These are phyloP conservation scores for Gossypium davidsonii DNA, from an alignment of 441 rosid genomes.

Conservation along the genomic window DNA sequence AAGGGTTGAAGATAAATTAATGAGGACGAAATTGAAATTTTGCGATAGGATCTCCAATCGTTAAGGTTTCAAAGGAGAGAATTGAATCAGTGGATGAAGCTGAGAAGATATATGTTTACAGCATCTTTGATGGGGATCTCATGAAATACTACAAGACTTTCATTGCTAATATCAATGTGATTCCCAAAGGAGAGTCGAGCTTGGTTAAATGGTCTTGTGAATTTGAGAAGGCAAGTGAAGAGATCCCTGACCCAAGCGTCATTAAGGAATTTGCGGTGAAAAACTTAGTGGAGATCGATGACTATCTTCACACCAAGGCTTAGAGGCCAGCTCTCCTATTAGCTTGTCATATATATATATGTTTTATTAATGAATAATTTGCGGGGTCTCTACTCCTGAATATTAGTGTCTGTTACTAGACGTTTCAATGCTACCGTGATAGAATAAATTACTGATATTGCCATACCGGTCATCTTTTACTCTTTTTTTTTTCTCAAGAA, in stretches of 20 bases:
- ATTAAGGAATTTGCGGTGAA: slow-evolving; percentile 69
- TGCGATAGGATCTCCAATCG: slow-evolving; percentile 54
- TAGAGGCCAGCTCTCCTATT: slow-evolving; percentile 10
- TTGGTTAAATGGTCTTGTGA: slow-evolving; percentile 68
- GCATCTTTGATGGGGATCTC: slow-evolving; percentile 69
- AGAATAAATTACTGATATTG: background rate
- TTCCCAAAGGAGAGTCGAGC: slow-evolving; percentile 60
- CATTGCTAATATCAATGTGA: slow-evolving; percentile 43
- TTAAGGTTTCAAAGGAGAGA: slow-evolving; percentile 61
- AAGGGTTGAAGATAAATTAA: no score
- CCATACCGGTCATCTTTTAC: background rate
- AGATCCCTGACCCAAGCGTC: slow-evolving; percentile 57
- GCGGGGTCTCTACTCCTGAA: background rate
- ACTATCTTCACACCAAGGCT: slow-evolving; percentile 31
- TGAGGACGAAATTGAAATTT: no score
- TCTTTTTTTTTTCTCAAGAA: background rate
- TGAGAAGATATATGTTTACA: slow-evolving; percentile 43
- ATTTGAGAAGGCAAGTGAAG: slow-evolving; percentile 64
- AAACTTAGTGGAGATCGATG: slow-evolving; percentile 79
- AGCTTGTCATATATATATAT: background rate
- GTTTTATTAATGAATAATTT: background rate
- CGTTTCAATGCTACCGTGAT: background rate
- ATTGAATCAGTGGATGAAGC: slow-evolving; percentile 62
- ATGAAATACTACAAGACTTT: slow-evolving; percentile 66
- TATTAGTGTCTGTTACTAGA: background rate